Evolutionary conservation across 106 monocot genomes (phyloP).

Genomic region (Platanthera zijinensis): DNA sequence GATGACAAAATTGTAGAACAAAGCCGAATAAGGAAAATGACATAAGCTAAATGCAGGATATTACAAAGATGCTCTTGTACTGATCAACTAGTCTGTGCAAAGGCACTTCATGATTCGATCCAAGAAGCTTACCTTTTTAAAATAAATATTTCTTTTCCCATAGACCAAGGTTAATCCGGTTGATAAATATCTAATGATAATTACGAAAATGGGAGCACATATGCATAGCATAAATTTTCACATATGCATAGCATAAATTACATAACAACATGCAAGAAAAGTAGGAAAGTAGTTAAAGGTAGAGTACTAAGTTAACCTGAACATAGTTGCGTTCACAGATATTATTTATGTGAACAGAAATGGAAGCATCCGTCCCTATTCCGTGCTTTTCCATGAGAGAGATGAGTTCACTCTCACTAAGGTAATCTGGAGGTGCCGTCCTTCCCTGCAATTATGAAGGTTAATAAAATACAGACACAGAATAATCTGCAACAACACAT

Average conservation of each 20-base stretch:
- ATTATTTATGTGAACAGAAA: constrained; percentile 92
- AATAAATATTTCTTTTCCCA: neutral
- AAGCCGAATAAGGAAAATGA: neutral
- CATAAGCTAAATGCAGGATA: neutral
- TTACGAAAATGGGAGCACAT: neutral
- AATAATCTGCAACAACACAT: constrained; percentile 1
- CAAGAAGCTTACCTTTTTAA: neutral
- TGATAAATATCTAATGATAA: neutral
- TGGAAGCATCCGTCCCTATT: constrained; percentile 96
- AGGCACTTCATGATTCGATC: neutral
- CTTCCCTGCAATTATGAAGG: constrained; percentile 47
- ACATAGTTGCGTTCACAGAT: constrained; percentile 97
- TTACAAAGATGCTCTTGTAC: neutral
- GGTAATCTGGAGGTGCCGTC: constrained; percentile 90
- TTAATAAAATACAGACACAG: constrained; percentile 3
- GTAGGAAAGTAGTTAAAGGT: neutral
- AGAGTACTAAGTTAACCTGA: constrained; percentile 43
- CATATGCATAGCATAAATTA: neutral
- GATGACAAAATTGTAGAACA: neutral
- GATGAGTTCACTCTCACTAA: constrained; percentile 96
- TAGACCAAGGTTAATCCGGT: neutral
- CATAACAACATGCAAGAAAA: neutral
- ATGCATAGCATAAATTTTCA: neutral
- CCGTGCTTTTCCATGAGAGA: constrained; percentile 98
- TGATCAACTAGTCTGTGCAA: neutral